Percentiles rank a stretch among this genome's conserved stretches.
Evolutionary conservation across 2,329 filamentous ascomycete genomes (phyloP).

Genomic region (Camptophora hylomeconis): DNA sequence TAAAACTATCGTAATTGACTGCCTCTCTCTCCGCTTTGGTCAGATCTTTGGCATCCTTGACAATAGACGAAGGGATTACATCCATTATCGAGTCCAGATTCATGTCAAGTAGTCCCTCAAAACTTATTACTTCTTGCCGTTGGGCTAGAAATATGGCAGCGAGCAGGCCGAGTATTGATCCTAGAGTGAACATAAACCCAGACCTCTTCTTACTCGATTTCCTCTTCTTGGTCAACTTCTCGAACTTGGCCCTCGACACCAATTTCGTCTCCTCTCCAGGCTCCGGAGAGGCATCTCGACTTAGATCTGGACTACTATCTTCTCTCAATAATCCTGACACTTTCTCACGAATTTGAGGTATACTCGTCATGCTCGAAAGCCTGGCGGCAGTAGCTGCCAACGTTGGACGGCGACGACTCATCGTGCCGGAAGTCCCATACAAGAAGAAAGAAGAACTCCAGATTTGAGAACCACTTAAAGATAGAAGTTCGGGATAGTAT

Average conservation of each 20-base stretch:
- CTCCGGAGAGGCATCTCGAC: constrained; percentile 16
- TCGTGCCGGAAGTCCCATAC: too few relatives aligned
- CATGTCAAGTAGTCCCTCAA: constrained; percentile 56
- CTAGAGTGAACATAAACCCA: constrained; percentile 73
- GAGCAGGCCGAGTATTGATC: constrained; percentile 81
- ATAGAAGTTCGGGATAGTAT: too few relatives aligned
- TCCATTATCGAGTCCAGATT: constrained; percentile 81
- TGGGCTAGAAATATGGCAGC: constrained; percentile 80
- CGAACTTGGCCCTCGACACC: constrained; percentile 38
- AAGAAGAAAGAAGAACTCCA: too few relatives aligned
- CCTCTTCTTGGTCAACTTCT: constrained; percentile 25
- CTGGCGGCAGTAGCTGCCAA: too few relatives aligned
- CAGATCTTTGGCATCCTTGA: constrained; percentile 75
- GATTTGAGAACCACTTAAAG: too few relatives aligned
- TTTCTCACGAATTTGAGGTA: too few relatives aligned
- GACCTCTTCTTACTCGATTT: constrained; percentile 55
- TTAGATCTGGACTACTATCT: constrained; percentile 14
- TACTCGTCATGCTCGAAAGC: too few relatives aligned
- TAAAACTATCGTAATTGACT: constrained; percentile 85
- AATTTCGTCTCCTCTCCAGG: constrained; percentile 33
- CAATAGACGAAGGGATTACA: constrained; percentile 70
- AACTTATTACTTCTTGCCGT: constrained; percentile 75
- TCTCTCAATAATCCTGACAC: too few relatives aligned
- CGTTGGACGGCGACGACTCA: too few relatives aligned
- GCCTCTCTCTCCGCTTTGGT: constrained; percentile 81